phyloP scores from a whole-genome alignment of 2,329 filamentous ascomycete species.

The Leptographium procerum region DNA sequence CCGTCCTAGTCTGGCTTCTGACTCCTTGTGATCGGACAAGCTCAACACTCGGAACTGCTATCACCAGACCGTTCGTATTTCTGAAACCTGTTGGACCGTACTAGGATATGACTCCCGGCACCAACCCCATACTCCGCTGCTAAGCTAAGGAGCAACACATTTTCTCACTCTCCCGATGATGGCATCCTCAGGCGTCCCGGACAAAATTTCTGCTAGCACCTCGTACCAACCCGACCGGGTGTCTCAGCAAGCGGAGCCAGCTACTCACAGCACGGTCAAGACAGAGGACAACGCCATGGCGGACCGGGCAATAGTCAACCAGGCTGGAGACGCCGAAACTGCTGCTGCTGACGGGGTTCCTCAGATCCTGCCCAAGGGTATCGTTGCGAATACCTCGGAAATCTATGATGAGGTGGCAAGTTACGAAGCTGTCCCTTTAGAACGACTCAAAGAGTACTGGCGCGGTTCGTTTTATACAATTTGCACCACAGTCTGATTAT shows the following conservation, averaged over 20 bases:
- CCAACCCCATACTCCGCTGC: not conserved
- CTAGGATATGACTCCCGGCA: not conserved
- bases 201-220: not conserved
- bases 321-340: not conserved
- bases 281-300: not conserved
- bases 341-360: slow-evolving; percentile 12
- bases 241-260: not conserved
- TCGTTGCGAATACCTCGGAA: slow-evolving; percentile 40
- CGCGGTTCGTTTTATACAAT: slow-evolving; percentile 30
- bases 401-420: slow-evolving; percentile 44
- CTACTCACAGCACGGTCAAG: not conserved
- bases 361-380: slow-evolving; percentile 44
- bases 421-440: slow-evolving; percentile 35
- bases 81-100: not conserved
- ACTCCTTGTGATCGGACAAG: not conserved
- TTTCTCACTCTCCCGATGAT: not conserved
- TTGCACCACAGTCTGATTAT: too few relatives aligned
- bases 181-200: not conserved
- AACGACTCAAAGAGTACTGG: slow-evolving; percentile 45
- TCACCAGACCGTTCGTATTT: too few relatives aligned
- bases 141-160: not conserved
- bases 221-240: not conserved
- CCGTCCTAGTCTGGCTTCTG: not conserved
- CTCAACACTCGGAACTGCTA: not conserved
- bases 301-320: not conserved